Base-by-base conservation (phyloP, 495 filamentous ascomycete species). In the Ramalina intermedia region DNA sequence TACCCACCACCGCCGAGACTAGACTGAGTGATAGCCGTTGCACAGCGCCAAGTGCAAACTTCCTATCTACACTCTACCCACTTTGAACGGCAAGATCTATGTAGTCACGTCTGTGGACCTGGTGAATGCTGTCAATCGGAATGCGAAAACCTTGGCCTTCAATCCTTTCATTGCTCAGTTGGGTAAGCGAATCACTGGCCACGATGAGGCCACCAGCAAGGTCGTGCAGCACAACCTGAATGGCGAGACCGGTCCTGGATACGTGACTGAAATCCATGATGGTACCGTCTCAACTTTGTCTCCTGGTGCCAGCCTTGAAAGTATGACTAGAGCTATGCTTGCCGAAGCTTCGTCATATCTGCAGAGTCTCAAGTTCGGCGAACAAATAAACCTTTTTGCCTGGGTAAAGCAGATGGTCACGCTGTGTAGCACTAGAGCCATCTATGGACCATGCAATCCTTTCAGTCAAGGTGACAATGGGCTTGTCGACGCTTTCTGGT, bases 361-460 rank as follows among this genome's bases (percentile, higher is more conserved):
- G 8, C 23, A 46, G 11, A 46, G 43, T 41, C 36, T 37, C 9
- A 46, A 41, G 42, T 20, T 12, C 3, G 38, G 18, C n/a, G 27
- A 12, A 1, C 42, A 44, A 36, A 50, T 53, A 20, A 36, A 53
- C 24, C 27, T 56, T 4, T 56, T 42, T 41, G 41, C 46, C 11
- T 73, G 67, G 70, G 55, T 69, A 0, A 61, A 66, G 18, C 61
- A 67, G 35, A 52, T 69, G 16, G 66, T 76, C 20, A 67, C 67
- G 11, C 26, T 61, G 5, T 65, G 63, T 1, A 72, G 67, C 12
- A 68, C 70, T 5, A 54, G 53, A 11, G 66, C 63, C 37, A 58
- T 73, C 20, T 74, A 71, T 56, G 71, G 69, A 1, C 59, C 60
- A 4, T 2, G 56, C 68, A 39, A 54, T 62, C 16, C 46, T 39